Evolutionary conservation across 495 filamentous ascomycete species (phyloP), one percentile per base, ranked within the genome.

Genomic region (Penicillium canariense): DNA sequence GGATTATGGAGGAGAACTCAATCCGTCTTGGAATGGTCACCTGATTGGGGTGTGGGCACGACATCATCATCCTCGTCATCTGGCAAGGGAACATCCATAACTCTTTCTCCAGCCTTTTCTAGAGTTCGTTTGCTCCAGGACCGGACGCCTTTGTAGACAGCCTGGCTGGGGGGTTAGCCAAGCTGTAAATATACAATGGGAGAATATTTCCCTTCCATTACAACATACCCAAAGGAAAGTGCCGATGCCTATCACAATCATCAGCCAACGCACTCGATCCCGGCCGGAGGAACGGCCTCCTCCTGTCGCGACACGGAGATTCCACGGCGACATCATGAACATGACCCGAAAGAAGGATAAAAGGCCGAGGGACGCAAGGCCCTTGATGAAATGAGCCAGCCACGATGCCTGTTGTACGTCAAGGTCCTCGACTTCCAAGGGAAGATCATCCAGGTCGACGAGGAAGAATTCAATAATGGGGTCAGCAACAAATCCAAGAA

Each of bases 401-500:
- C 92, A 97, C 5, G 76, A 75, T 2, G 71, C 63, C 31, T 73
- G 63, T 48, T 74, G 64, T 23, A 63, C 55, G 42, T 72, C 61
- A 56, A 65, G 57, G 25, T 60, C 51, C 15, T 54, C 46, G n/a
- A 54, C 20, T 8, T 59, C 56, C 20, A 46, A n/a, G 25, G 67
- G 68, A 18, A 84, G 60, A 17, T 78, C 78, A 25, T 75, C 76
- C 49, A 85, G 69, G 0, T 90, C 89, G 64, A 95, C 90, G 14
- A 93, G 68, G 74, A 91, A 96, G 17, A 96, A 74, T 55, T 88
- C 87, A 66, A 98, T 88, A 60, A 97, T 90, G 10, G 91, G 91
- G 73, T 97, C 93, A 56, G 90, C 91, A 65, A 97, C 71, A 62
- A 97, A 97, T 49, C 91, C 91, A 55, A 96, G 81, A 2, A 90